A percentile compares a stretch with the other conserved stretches of the same genome.
Conservation (phyloP, 371 early-diverging fungal genomes). For the Mortierella sp. region DNA sequence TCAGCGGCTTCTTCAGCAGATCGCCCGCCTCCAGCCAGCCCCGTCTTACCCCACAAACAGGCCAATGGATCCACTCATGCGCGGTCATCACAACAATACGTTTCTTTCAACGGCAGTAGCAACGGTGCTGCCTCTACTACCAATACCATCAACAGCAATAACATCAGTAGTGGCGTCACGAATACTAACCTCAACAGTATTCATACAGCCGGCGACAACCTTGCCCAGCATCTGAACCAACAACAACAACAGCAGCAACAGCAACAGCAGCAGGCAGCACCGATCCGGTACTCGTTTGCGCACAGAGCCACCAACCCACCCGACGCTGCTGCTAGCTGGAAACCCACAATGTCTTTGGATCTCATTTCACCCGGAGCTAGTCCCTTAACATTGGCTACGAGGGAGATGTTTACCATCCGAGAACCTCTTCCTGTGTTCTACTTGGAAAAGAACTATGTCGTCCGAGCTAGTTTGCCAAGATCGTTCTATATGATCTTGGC, state of each 20-base stretch:
- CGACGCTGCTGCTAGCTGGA: constrained; percentile 33
- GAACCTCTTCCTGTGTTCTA: constrained; percentile 55
- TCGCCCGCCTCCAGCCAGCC: constrained; percentile 21
- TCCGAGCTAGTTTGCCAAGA: constrained; percentile 71
- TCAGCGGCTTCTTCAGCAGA: constrained; percentile 7
- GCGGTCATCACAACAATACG: not conserved
- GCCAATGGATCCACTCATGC: constrained; percentile 29
- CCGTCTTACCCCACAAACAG: constrained; percentile 28
- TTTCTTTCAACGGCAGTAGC: not conserved
- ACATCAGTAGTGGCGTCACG: not conserved
- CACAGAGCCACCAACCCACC: constrained; percentile 16
- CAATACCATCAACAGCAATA: not conserved
- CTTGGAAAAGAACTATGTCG: constrained; percentile 67
- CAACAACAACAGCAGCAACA: not conserved
- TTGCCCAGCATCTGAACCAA: not conserved
- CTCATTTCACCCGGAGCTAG: constrained; percentile 31
- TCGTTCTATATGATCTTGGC: constrained; percentile 76
- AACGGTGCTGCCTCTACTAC: not conserved
- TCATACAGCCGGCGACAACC: not conserved
- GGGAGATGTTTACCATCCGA: constrained; percentile 32
- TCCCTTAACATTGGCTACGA: constrained; percentile 32
- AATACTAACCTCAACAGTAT: not conserved
- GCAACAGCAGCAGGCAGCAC: not conserved
- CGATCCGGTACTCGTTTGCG: constrained; percentile 35
- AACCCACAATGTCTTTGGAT: constrained; percentile 42